These are phyloP conservation scores for Glonium stellatum DNA, from an alignment of 495 filamentous ascomycete species.

Conservation along the genomic window DNA sequence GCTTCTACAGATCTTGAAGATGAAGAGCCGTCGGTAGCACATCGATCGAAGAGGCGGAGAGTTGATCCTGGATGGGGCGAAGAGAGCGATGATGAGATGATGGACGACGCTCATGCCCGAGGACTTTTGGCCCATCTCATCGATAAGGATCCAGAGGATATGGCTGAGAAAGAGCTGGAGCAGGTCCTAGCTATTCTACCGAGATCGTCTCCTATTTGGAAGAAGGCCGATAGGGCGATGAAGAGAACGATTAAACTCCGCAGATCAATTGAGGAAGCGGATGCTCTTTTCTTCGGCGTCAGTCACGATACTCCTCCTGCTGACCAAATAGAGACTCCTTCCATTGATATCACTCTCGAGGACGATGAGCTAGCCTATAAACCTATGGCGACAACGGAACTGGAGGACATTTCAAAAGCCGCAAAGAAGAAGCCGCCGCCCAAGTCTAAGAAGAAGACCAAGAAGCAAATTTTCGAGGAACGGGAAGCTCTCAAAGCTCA, in stretches of 20 bases:
- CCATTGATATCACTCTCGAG: conserved; percentile 27
- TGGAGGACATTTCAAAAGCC: conserved; percentile 35
- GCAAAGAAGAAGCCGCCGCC: conserved; percentile 35
- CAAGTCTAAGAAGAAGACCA: conserved; percentile 60
- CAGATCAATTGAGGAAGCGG: conserved; percentile 70
- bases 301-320: conserved; percentile 10
- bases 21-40: conserved; percentile 26
- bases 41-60: conserved; percentile 34
- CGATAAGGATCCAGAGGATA: conserved; percentile 40
- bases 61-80: conserved; percentile 33
- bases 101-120: conserved; percentile 29
- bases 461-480: conserved; percentile 67
- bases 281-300: conserved; percentile 47
- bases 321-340: conserved; percentile 18
- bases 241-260: conserved; percentile 44
- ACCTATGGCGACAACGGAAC: conserved; percentile 34
- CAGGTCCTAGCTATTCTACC: conserved; percentile 39
- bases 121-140: conserved; percentile 35
- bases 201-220: conserved; percentile 57
- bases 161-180: conserved; percentile 38
- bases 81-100: conserved; percentile 39
- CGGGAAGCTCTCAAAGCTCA: conserved; percentile 50
- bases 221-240: conserved; percentile 48
- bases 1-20: conserved; percentile 57
- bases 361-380: conserved; percentile 41